Evolutionary conservation across 2,329 filamentous ascomycete species (phyloP).

Genomic region (Balansia obtecta): DNA sequence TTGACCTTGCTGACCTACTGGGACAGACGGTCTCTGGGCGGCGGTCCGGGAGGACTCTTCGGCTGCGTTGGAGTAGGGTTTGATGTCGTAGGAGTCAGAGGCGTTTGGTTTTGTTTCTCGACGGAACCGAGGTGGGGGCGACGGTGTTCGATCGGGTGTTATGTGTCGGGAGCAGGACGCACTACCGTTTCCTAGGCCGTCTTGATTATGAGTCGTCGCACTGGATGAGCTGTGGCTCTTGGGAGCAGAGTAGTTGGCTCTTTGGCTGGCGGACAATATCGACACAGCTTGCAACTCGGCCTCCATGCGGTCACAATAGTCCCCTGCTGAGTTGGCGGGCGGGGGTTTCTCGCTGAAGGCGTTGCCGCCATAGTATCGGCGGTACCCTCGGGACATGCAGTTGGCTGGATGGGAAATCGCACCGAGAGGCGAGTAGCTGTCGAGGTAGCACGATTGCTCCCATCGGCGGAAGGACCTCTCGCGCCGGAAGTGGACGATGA

Average conservation of each 20-base stretch:
- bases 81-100: neutral
- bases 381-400: slow-evolving; percentile 14
- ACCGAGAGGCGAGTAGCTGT: slow-evolving; percentile 10
- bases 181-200: neutral
- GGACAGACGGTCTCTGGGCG: neutral
- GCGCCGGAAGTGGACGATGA: slow-evolving; percentile 34
- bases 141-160: neutral
- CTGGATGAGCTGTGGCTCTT: slow-evolving; percentile 16
- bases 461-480: slow-evolving; percentile 22
- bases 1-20: neutral
- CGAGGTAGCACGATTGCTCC: slow-evolving; percentile 7
- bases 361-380: slow-evolving; percentile 12
- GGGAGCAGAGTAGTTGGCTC: neutral
- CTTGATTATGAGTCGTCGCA: neutral
- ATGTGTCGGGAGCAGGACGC: neutral
- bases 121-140: neutral
- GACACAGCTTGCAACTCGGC: slow-evolving; percentile 11
- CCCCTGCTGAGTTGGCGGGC: slow-evolving; percentile 18
- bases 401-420: slow-evolving; percentile 14
- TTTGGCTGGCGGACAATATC: neutral
- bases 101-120: neutral
- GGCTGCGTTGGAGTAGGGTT: neutral
- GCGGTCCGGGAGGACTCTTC: neutral
- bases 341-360: slow-evolving; percentile 12
- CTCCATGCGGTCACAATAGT: slow-evolving; percentile 29